Percentiles rank a stretch among this genome's conserved stretches.
Conservation (phyloP, 768 basidiomycete species). For the Lentinula raphanica region DNA sequence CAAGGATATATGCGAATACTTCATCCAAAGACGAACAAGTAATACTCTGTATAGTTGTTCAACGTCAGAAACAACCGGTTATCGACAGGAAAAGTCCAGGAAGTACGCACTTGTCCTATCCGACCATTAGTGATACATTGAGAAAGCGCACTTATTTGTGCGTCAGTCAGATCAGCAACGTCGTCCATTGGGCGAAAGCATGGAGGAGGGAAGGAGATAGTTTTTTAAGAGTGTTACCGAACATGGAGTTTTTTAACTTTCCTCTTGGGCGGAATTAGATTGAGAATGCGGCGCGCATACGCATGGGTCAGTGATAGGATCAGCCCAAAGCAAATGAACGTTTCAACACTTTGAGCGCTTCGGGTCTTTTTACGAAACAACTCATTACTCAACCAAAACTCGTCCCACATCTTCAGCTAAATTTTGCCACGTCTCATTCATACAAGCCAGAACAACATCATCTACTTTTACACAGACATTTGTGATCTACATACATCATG, state of each 20-base stretch:
- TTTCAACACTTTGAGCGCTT: neutral
- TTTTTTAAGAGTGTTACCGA: neutral
- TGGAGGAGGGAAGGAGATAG: neutral
- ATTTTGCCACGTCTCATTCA: neutral
- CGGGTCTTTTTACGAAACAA: too few species aligned
- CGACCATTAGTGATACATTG: slow-evolving; percentile 4
- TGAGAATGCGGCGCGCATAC: neutral
- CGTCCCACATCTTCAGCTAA: too few species aligned
- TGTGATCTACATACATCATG: neutral
- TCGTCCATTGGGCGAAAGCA: neutral
- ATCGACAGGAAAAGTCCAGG: neutral
- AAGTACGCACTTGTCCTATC: neutral
- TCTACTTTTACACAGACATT: neutral
- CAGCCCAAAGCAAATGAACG: neutral
- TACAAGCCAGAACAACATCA: neutral
- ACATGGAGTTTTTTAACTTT: neutral
- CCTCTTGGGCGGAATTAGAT: too few species aligned
- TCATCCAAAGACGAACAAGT: neutral
- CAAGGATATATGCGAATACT: neutral
- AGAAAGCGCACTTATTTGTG: neutral
- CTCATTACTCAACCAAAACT: too few species aligned
- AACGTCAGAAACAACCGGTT: too few species aligned
- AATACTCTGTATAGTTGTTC: neutral
- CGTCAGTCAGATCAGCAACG: neutral
- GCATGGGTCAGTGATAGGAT: neutral